Evolutionary conservation across 441 rosid genomes (phyloP).

Genomic region (Jatropha multifida): DNA sequence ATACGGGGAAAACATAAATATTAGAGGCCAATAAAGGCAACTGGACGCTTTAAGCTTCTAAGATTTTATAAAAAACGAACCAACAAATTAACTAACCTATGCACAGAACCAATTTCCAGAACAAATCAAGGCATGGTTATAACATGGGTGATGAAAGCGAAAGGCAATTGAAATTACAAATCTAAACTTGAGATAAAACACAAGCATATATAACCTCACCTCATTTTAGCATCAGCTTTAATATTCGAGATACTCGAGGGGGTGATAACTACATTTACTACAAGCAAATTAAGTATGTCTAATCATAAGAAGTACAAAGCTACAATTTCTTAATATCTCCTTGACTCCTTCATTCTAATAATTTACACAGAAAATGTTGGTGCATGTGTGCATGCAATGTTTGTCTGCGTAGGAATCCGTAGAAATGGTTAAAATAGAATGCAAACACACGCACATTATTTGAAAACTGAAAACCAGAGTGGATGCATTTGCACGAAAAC

Average conservation of each 20-base stretch:
- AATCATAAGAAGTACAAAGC: too few species aligned
- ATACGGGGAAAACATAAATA: background rate
- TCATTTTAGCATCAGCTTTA: background rate
- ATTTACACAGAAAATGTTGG: background rate
- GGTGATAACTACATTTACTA: background rate
- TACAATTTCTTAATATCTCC: background rate
- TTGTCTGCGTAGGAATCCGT: background rate
- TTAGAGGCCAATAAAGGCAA: slow-evolving; percentile 1
- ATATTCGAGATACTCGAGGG: background rate
- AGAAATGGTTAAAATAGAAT: background rate
- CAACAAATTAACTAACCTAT: background rate
- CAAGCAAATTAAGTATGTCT: background rate
- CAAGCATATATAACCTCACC: background rate
- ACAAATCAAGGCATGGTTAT: background rate
- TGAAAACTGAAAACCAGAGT: too few species aligned
- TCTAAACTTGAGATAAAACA: background rate
- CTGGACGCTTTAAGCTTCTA: background rate
- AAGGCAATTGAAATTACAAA: background rate
- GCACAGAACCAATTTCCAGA: background rate
- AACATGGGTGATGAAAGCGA: background rate
- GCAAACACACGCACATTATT: background rate
- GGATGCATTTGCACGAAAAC: too few species aligned
- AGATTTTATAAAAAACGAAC: background rate
- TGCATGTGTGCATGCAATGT: background rate
- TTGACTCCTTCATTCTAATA: background rate